Conservation (phyloP, 1,284 basidiomycete genomes). For the Inonotus obliquus region DNA sequence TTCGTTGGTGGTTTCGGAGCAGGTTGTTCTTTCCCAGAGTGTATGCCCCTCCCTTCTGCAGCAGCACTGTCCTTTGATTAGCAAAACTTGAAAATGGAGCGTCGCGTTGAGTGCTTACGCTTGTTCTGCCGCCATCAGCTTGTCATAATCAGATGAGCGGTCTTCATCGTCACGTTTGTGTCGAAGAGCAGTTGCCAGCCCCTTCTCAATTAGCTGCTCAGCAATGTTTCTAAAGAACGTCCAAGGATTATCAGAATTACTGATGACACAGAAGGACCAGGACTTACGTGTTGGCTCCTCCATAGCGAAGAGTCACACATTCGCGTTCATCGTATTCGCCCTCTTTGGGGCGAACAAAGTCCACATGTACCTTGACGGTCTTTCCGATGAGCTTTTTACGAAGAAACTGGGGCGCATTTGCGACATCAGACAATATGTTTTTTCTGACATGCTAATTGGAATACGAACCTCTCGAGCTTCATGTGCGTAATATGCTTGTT, state of each 20-base stretch:
- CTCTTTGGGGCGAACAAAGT: constrained; percentile 89
- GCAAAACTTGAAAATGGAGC: neutral
- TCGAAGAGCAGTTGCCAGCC: constrained; percentile 84
- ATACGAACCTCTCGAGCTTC: constrained; percentile 72
- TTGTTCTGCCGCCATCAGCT: constrained; percentile 92
- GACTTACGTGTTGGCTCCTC: constrained; percentile 67
- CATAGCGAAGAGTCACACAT: constrained; percentile 83
- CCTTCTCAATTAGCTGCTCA: constrained; percentile 90
- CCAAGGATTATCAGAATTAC: neutral
- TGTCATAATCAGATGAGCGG: constrained; percentile 90
- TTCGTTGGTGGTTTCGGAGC: constrained; percentile 73
- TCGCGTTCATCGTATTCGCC: constrained; percentile 92
- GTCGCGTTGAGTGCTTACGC: constrained; percentile 65
- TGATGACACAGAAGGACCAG: neutral
- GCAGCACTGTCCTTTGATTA: constrained; percentile 51
- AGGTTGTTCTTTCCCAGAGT: constrained; percentile 86
- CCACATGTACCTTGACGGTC: constrained; percentile 76
- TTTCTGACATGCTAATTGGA: neutral
- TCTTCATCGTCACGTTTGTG: constrained; percentile 96
- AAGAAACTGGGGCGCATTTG: constrained; percentile 51
- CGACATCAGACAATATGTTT: neutral
- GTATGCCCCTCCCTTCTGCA: constrained; percentile 80
- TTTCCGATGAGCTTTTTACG: constrained; percentile 91
- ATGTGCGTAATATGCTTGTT: constrained; percentile 83
- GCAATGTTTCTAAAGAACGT: constrained; percentile 69